These are phyloP conservation scores for Venturia asperata DNA, from an alignment of 2,329 filamentous ascomycete species.

Conservation along the genomic window DNA sequence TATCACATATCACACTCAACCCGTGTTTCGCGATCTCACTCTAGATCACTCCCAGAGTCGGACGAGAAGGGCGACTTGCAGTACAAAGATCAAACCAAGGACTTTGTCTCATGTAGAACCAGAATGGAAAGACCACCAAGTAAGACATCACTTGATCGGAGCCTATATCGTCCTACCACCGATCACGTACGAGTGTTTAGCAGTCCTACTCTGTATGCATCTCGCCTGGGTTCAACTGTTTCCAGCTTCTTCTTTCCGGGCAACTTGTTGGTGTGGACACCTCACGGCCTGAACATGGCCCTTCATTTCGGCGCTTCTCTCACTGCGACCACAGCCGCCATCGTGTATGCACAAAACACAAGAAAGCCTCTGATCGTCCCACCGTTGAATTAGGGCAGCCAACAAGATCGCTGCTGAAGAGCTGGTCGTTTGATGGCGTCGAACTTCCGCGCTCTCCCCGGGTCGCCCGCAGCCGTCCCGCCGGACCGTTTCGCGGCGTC, in stretches of 20 bases:
- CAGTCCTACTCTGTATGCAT: neutral
- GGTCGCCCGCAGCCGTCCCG: neutral
- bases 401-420: neutral
- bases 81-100: neutral
- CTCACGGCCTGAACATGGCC: neutral
- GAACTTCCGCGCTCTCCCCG: neutral
- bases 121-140: neutral
- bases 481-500: neutral
- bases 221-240: too few species aligned
- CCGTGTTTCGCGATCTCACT: neutral
- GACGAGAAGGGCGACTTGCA: neutral
- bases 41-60: neutral
- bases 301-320: too few species aligned
- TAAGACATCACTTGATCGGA: neutral
- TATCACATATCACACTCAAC: neutral
- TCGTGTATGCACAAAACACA: too few species aligned
- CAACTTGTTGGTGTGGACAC: neutral
- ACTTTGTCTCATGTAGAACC: neutral
- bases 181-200: neutral
- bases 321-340: too few species aligned
- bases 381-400: neutral
- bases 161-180: too few species aligned
- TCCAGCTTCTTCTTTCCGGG: too few species aligned
- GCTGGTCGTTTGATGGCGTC: neutral
- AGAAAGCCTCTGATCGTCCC: neutral